Percentiles rank a stretch among this genome's conserved stretches.
Evolutionary conservation across 306 rosid genomes (phyloP).

Genomic region (Castanea mollissima): DNA sequence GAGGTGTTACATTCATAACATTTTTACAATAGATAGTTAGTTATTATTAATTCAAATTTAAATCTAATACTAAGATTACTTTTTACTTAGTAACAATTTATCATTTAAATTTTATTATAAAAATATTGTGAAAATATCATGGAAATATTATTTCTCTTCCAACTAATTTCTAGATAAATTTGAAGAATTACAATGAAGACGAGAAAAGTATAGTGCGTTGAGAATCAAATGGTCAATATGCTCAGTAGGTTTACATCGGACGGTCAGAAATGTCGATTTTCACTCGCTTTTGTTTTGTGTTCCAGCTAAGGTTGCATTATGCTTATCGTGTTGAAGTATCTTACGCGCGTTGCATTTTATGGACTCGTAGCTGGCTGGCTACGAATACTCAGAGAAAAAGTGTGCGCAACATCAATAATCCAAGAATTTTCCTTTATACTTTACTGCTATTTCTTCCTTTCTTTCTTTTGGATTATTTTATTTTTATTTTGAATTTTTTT

Average conservation of each 20-base stretch:
- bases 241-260: background rate
- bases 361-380: background rate
- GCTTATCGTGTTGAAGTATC: background rate
- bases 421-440: too few species aligned
- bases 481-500: background rate
- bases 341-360: background rate
- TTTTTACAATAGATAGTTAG: too few species aligned
- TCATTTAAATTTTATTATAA: too few species aligned
- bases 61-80: too few species aligned
- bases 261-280: background rate
- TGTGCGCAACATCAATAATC: too few species aligned
- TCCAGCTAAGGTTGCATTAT: background rate
- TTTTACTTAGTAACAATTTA: too few species aligned
- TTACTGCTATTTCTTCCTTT: background rate
- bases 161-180: too few species aligned
- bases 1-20: too few species aligned
- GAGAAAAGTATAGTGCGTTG: background rate
- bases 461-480: background rate
- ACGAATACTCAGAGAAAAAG: background rate
- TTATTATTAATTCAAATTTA: too few species aligned
- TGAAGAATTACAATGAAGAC: background rate
- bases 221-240: background rate
- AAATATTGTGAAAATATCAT: too few species aligned
- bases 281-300: background rate
- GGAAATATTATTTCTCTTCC: too few species aligned